Base-by-base conservation (phyloP, 176 grass and related monocot species). In the Aegilops speltoides region DNA sequence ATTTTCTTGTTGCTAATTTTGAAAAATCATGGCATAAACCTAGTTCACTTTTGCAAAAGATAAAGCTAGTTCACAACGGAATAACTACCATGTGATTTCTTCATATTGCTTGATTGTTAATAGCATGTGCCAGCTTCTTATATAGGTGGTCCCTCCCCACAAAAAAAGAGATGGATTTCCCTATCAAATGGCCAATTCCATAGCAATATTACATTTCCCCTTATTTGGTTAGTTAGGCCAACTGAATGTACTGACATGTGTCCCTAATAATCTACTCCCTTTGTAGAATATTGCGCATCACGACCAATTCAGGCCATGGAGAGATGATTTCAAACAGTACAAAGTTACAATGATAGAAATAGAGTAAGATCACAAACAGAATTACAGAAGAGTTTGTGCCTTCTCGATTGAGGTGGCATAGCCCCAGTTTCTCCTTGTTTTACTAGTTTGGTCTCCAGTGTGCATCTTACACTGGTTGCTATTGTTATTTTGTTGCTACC, bases 251-350 rank as follows among this genome's bases (percentile, higher is more conserved):
- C 22, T 25, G 23, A 50, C 10, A 4, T 4, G 22, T 73, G 43
- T 76, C 24, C 73, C 43, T 76, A 52, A 76, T 43, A 17, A 28
- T 64, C 73, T 81, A 56, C 24, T 80, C 6, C 50, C 60, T 90
- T 26, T 92, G 85, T 73, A 94, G 92, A 97, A 97, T 77, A 45
- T 50, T 68, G 79, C 77, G 7, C 64, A 88, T 76, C 83, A 94
- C 23, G 92, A 76, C 73, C 81, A 87, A 68, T 97, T 87, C 81
- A 87, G 34, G 83, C 92, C 92, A 61, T 94, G 94, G 92, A 56
- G 45, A 25, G 81, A 91, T 56, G 86, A 77, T 79, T 83, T 40
- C 46, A 90, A 82, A 86, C 26, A 20, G 56, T 76, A 36, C 4
- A 73, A 82, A 64, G 73, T 84, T 32, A 40, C 85, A 62, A 19